Conservation (phyloP, 768 basidiomycete genomes). For the Termitomyces sp. region DNA sequence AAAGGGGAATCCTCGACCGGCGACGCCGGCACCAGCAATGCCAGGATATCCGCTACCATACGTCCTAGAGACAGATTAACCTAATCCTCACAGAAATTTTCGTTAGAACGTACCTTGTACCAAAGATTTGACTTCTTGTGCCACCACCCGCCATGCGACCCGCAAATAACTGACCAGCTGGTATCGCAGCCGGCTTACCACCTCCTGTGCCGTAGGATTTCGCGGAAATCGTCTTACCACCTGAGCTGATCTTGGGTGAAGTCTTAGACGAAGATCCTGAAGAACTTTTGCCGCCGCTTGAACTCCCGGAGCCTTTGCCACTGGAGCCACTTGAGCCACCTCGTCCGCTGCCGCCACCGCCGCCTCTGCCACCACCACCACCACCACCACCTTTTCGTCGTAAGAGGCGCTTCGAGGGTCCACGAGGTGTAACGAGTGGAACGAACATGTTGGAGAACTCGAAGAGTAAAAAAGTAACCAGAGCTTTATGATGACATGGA, state of each 20-base stretch:
- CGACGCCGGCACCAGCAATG: constrained; percentile 38
- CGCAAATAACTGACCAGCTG: constrained; percentile 40
- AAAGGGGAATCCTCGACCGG: constrained; percentile 55
- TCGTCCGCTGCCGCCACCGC: constrained; percentile 8
- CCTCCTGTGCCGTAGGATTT: constrained; percentile 28
- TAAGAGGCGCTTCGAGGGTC: background rate
- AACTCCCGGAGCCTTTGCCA: constrained; percentile 24
- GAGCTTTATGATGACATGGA: background rate
- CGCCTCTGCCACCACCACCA: background rate
- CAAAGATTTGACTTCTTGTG: constrained; percentile 34
- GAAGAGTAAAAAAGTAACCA: background rate
- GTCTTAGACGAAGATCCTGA: constrained; percentile 14
- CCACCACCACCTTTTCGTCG: constrained; percentile 11
- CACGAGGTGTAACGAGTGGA: constrained; percentile 1
- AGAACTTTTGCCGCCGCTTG: constrained; percentile 3
- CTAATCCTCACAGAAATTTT: background rate
- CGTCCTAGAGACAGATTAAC: constrained; percentile 24
- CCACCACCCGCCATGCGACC: constrained; percentile 44
- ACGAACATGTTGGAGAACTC: background rate
- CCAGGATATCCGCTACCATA: constrained; percentile 70
- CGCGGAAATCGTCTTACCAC: constrained; percentile 13
- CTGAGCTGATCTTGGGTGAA: constrained; percentile 4
- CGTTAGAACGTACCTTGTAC: constrained; percentile 27
- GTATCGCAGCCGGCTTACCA: constrained; percentile 31
- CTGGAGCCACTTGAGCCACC: constrained; percentile 11